Evolutionary conservation across 495 filamentous ascomycete species (phyloP).

Genomic region (Xylaria longipes): DNA sequence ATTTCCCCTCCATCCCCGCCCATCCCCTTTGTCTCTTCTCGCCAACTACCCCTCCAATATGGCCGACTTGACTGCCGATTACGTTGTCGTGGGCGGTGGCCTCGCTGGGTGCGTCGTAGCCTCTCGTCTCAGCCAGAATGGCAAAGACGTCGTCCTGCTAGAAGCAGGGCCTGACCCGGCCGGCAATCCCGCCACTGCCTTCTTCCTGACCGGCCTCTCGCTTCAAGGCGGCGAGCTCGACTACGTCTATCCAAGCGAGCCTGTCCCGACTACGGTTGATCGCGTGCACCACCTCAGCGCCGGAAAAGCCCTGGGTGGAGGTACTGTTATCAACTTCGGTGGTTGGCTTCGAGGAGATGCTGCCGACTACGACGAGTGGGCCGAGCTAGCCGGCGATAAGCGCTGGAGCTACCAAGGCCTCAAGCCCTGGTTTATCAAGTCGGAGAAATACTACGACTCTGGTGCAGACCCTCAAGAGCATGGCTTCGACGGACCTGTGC

Average conservation of each 20-base stretch:
- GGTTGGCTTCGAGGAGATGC: conserved; percentile 47
- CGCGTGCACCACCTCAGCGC: conserved; percentile 33
- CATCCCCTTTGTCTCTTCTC: background rate
- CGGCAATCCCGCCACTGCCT: conserved; percentile 23
- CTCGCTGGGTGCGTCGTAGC: conserved; percentile 43
- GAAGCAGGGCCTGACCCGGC: conserved; percentile 31
- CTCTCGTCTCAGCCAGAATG: conserved; percentile 29
- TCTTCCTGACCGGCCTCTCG: conserved; percentile 25
- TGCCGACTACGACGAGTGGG: conserved; percentile 52
- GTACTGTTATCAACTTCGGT: conserved; percentile 43
- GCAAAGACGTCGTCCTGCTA: conserved; percentile 26
- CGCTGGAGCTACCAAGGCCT: conserved; percentile 48
- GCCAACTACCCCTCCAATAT: conserved; percentile 12
- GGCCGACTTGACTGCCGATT: conserved; percentile 29
- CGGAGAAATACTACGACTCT: conserved; percentile 32
- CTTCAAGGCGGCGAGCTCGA: conserved; percentile 41
- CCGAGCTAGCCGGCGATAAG: conserved; percentile 38
- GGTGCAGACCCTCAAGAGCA: conserved; percentile 31
- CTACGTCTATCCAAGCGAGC: conserved; percentile 43
- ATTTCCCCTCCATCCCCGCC: background rate
- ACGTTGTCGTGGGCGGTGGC: conserved; percentile 49
- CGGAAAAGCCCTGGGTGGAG: conserved; percentile 49
- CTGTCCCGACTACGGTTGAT: conserved; percentile 34
- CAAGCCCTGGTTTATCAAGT: conserved; percentile 41
- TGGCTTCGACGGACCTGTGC: conserved; percentile 42